Percentiles rank a stretch among this genome's conserved stretches.
Conservation (phyloP, 148 eudicot genomes). For the Rhododendron griersonianum region DNA sequence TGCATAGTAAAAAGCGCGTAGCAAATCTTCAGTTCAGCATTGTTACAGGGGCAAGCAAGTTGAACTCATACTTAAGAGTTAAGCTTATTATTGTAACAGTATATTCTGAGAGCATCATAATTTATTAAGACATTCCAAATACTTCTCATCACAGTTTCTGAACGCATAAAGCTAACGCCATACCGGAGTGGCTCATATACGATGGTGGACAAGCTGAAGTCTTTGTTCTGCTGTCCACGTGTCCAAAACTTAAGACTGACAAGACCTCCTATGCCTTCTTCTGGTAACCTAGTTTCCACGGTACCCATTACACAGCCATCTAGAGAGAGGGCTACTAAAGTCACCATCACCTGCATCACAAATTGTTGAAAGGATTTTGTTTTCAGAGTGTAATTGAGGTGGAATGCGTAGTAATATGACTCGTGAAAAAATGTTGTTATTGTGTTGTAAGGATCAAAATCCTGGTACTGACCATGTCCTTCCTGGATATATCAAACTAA, state of each 20-base stretch:
- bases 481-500: background rate
- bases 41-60: background rate
- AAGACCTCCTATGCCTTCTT: slow-evolving; percentile 91
- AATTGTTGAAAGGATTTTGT: background rate
- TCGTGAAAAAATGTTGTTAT: background rate
- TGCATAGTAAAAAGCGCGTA: slow-evolving; percentile 20
- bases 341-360: slow-evolving; percentile 62
- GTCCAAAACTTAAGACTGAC: slow-evolving; percentile 86
- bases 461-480: background rate
- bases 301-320: slow-evolving; percentile 87
- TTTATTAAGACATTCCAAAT: background rate
- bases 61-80: background rate
- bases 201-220: slow-evolving; percentile 73
- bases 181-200: slow-evolving; percentile 98
- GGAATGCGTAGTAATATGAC: background rate
- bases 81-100: background rate
- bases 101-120: background rate
- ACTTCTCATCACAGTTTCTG: background rate
- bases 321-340: slow-evolving; percentile 61
- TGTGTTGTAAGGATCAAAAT: background rate
- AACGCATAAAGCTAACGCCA: slow-evolving; percentile 7
- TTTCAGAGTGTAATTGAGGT: background rate
- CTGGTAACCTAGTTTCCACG: slow-evolving; percentile 79
- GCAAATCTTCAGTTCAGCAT: background rate
- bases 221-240: slow-evolving; percentile 47